Evolutionary conservation across 495 filamentous ascomycete genomes (phyloP), one percentile per base, ranked within the genome.

Genomic region (Xylaria castorea): DNA sequence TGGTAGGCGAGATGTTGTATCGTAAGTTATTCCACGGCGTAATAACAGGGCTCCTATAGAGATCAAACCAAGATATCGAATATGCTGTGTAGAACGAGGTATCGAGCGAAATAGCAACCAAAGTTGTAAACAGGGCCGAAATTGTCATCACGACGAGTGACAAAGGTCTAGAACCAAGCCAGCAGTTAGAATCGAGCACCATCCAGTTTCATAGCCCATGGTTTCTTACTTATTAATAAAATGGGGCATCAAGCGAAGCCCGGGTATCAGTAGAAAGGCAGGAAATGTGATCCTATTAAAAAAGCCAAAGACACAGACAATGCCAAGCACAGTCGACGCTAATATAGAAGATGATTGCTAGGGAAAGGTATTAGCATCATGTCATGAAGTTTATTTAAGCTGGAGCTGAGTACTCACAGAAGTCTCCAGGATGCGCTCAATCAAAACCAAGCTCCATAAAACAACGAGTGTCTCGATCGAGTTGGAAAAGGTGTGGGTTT

Each of bases 401-500:
- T 16, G 25, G 20, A 11, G 20, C 6, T 34, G 25, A 32, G 20
- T 61, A 80, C 85, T 16, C 84, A 96, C 94, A 85, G 91, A 92
- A 75, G 89, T 90, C 46, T 89, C 91, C 44, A 90, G 82, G 73
- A 98, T 94, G 77, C 95, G 90, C 78, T 91, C 90, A 76, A 98
- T 92, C 77, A 98, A 84, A 64, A 98, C 94, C 81, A 99, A 78
- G 73, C 92, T 92, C 96, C 97, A 98, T 62, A 91, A 86, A 22
- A 99, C 95, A 40, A 93, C 87, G 75, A 99, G 85, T 1, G 96
- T 98, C 83, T 99, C 96, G 76, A 98, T 89, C 65, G 94, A 94
- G 81, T 99, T 99, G 79, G 96, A 98, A 83, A 99, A 98, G 44
- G 97, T 98, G 85, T 99, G 96, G 53, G 93, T 97, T 84, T 99